phyloP scores from a whole-genome alignment of 495 filamentous ascomycete genomes.

The Lindgomyces ingoldianus region DNA sequence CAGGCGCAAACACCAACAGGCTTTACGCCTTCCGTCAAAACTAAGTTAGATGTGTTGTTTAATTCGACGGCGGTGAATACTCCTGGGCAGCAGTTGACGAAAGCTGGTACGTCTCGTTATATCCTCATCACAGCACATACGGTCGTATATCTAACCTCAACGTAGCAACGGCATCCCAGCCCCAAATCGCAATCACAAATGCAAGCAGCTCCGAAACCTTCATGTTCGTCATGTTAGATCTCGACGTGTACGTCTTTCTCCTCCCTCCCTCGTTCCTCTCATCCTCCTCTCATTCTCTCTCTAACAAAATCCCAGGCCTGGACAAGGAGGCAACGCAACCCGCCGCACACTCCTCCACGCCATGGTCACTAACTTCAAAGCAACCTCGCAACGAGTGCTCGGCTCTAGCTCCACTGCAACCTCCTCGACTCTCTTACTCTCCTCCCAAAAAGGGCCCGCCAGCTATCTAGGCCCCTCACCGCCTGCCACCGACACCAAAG shows the following conservation, averaged over 20 bases:
- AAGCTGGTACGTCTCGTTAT: slow-evolving; percentile 19
- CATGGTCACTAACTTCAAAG: slow-evolving; percentile 32
- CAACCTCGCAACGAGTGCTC: slow-evolving; percentile 11
- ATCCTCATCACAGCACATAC: neutral
- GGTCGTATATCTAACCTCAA: neutral
- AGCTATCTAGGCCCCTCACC: slow-evolving; percentile 25
- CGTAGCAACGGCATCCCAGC: slow-evolving; percentile 20
- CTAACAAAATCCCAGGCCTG: neutral
- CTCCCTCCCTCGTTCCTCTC: neutral
- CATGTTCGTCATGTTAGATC: slow-evolving; percentile 38
- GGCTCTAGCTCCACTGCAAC: neutral
- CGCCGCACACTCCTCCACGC: slow-evolving; percentile 33
- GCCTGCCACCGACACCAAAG: slow-evolving; percentile 22
- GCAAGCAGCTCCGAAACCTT: slow-evolving; percentile 6
- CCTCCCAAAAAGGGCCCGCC: slow-evolving; percentile 17
- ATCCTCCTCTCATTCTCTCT: neutral
- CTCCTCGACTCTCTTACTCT: no score
- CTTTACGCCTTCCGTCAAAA: slow-evolving; percentile 27
- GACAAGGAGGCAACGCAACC: neutral
- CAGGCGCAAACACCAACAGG: slow-evolving; percentile 34
- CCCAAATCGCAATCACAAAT: slow-evolving; percentile 18
- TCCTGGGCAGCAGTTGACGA: slow-evolving; percentile 21
- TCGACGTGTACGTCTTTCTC: slow-evolving; percentile 20
- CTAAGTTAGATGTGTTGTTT: slow-evolving; percentile 28
- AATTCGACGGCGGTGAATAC: slow-evolving; percentile 27